Evolutionary conservation across 257 asterid genomes (phyloP).

Genomic region (Dorcoceras hygrometricum): DNA sequence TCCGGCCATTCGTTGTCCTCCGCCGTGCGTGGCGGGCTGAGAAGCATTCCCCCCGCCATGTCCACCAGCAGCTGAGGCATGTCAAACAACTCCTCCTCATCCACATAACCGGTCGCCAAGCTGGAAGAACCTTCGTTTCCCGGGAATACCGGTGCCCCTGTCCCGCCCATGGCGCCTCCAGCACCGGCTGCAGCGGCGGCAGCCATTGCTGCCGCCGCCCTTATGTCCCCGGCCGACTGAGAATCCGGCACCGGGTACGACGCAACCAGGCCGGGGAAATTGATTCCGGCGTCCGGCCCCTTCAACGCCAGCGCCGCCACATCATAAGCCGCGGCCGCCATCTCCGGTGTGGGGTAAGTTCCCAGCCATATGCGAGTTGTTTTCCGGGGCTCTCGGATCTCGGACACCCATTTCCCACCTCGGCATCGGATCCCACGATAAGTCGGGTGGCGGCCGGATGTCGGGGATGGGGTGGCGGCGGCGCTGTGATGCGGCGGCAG

Average conservation of each 20-base stretch:
- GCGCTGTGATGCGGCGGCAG: constrained; percentile 21
- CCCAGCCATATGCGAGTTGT: constrained; percentile 66
- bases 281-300: constrained; percentile 38
- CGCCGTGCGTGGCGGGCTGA: constrained; percentile 47
- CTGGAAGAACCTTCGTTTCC: constrained; percentile 13
- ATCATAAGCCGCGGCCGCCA: constrained; percentile 69
- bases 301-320: constrained; percentile 55
- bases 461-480: constrained; percentile 4
- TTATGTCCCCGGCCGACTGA: constrained; percentile 34
- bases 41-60: constrained; percentile 65
- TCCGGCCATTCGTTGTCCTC: constrained; percentile 30
- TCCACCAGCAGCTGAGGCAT: constrained; percentile 54
- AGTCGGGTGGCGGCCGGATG: constrained; percentile 39
- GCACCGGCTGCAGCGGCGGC: constrained; percentile 29
- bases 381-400: constrained; percentile 57
- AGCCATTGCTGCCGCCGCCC: constrained; percentile 36
- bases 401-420: constrained; percentile 66
- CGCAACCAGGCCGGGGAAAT: constrained; percentile 33
- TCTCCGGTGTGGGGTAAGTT: constrained; percentile 49
- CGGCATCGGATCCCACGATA: constrained; percentile 50
- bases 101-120: constrained; percentile 27
- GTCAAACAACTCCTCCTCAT: constrained; percentile 52
- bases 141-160: not conserved
- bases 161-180: constrained; percentile 8
- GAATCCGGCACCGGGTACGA: constrained; percentile 42